Evolutionary conservation across 768 basidiomycete species (phyloP), one percentile per base, ranked within the genome.

Genomic region (Fistulinella prunicolor): DNA sequence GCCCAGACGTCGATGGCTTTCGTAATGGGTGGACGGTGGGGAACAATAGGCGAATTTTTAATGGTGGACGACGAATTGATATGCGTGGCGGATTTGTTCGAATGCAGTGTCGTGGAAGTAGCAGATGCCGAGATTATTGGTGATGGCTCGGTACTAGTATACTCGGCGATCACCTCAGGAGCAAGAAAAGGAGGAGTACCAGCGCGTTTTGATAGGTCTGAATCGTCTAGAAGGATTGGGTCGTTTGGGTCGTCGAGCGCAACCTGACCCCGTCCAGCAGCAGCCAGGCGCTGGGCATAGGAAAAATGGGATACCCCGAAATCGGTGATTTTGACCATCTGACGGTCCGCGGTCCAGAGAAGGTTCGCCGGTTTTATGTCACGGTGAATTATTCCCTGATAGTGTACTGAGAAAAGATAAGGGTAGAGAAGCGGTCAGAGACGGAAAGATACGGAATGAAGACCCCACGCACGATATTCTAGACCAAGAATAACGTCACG

Each of bases 341-440:
- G 80, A 44, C 89, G 84, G 71, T 95, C 89, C 22, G 78, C 77
- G 3, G 88, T 87, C 84, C 90, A 93, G 23, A 99, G 78, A 20
- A 99, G 82, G 68, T 99, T 99, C 38, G 94, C 91, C 22, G 96
- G 96, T 65, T 99, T 99, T 73, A 99, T 98, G 71, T 99, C 96
- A 48, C 96, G 90, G 70, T 99, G 96, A 42, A 99, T 97, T 67
- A 99, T 98, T 20, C 95, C 96, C 63, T 98, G 94, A 60, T 87
- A 82, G 64, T 99, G 96, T 2, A 99, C 95, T 98, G 61, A 10
- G 35, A 3, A 24, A 14, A n/a, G 47, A 44, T 44, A 26, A 46
- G 13, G 16, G 14, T 19, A 14, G 9, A 26, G 40, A 36, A 10
- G 46, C 22, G 22, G 26, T 51, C 29, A 51, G 58, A 37, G 38